phyloP scores from a whole-genome alignment of 768 basidiomycete species.

The Mycena albidolilacea region DNA sequence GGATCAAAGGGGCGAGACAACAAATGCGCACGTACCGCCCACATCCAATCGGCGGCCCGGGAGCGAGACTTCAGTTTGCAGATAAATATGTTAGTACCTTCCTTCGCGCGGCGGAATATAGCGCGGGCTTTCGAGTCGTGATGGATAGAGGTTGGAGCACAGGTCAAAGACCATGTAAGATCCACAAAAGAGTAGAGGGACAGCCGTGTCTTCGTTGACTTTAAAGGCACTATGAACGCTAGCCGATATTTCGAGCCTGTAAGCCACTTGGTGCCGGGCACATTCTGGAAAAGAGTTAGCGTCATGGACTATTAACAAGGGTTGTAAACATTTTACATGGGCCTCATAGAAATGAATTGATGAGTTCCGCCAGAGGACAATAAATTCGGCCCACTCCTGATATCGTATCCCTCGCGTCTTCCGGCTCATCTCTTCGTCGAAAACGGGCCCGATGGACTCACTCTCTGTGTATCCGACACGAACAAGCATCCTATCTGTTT shows the following conservation, averaged over 20 bases:
- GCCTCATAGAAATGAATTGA: constrained; percentile 89
- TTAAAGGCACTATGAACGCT: constrained; percentile 83
- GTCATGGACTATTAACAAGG: neutral
- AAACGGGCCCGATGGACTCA: constrained; percentile 63
- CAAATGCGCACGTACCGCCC: constrained; percentile 77
- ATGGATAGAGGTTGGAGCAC: constrained; percentile 66
- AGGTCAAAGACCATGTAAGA: constrained; percentile 84
- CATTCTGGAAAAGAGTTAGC: constrained; percentile 55
- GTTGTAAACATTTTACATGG: constrained; percentile 67
- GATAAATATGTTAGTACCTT: constrained; percentile 89
- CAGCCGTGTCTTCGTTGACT: constrained; percentile 72
- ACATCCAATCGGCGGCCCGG: constrained; percentile 90
- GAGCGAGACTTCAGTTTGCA: constrained; percentile 87
- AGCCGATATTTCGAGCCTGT: constrained; percentile 80
- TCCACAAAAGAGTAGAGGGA: constrained; percentile 92
- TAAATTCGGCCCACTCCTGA: constrained; percentile 84
- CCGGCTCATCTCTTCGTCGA: constrained; percentile 80
- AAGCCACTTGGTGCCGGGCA: constrained; percentile 79
- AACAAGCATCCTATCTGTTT: constrained; percentile 91
- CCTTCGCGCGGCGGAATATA: constrained; percentile 65
- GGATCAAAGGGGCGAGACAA: constrained; percentile 9
- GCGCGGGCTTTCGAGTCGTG: constrained; percentile 59
- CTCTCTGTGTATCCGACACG: constrained; percentile 76
- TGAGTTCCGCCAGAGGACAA: constrained; percentile 88
- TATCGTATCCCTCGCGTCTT: constrained; percentile 71